Conservation (phyloP, 2,329 filamentous ascomycete species). For the Scorias spongiosa region DNA sequence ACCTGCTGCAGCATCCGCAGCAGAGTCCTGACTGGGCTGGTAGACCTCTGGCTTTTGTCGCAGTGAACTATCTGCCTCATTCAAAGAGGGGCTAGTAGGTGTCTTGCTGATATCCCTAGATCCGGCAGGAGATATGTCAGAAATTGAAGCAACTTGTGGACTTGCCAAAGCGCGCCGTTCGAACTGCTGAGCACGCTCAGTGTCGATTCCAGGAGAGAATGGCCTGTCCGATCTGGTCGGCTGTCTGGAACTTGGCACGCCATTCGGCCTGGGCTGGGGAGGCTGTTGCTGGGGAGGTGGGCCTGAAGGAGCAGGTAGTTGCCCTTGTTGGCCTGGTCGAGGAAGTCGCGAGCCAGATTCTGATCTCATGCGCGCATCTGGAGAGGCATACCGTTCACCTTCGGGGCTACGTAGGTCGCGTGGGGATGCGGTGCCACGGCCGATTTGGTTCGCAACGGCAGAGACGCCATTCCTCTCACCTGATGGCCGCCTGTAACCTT, state of each 20-base stretch:
- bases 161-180: conserved; percentile 4
- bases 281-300: conserved; percentile 49
- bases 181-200: conserved; percentile 13
- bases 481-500: conserved; percentile 17
- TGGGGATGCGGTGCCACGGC: conserved; percentile 5
- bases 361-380: conserved; percentile 12
- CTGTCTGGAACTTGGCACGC: conserved; percentile 12
- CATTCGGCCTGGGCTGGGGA: conserved; percentile 7
- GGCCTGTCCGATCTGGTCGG: conserved; percentile 16
- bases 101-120: not conserved
- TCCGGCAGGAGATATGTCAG: not conserved
- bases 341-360: conserved; percentile 42
- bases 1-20: not conserved
- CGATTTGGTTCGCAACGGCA: conserved; percentile 8
- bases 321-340: conserved; percentile 38
- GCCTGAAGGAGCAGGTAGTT: conserved; percentile 38
- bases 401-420: not conserved
- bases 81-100: not conserved
- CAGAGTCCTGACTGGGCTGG: conserved; percentile 15
- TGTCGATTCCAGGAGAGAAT: conserved; percentile 14
- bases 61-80: not conserved
- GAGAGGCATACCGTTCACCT: conserved; percentile 31
- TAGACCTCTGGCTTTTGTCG: conserved; percentile 17
- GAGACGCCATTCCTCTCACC: conserved; percentile 14
- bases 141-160: not conserved